Conservation (phyloP, 331 rosid genomes). For the Spiraea crenata region DNA sequence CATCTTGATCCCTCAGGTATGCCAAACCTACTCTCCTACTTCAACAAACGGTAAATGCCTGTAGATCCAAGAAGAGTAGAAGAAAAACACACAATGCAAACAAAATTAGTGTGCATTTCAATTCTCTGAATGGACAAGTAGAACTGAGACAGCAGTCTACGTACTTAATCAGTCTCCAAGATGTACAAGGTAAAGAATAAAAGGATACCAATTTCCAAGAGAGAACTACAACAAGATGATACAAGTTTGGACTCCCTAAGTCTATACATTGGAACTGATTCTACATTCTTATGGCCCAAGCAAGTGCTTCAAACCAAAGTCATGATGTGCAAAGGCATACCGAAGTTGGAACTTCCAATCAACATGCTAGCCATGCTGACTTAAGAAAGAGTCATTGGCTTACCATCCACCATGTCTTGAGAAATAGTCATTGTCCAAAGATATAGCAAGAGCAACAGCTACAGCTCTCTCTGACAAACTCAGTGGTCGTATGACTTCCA, state of each 20-base stretch:
- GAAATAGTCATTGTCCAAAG: slow-evolving; percentile 94
- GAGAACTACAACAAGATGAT: not conserved
- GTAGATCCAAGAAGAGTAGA: slow-evolving; percentile 18
- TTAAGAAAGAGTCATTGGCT: slow-evolving; percentile 62
- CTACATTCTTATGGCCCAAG: not conserved
- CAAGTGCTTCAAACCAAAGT: not conserved
- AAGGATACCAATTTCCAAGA: not conserved
- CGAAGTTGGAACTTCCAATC: not conserved
- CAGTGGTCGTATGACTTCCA: slow-evolving; percentile 69
- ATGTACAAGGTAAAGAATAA: not conserved
- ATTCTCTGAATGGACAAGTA: not conserved
- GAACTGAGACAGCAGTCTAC: not conserved
- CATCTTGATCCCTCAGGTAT: not conserved
- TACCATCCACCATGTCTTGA: slow-evolving; percentile 96
- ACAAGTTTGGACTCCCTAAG: not conserved
- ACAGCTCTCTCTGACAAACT: slow-evolving; percentile 87
- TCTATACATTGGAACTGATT: not conserved
- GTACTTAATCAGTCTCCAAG: slow-evolving; percentile 3
- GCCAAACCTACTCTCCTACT: slow-evolving; percentile 53
- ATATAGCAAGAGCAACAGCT: slow-evolving; percentile 89
- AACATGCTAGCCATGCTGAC: slow-evolving; percentile 52
- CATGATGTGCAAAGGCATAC: not conserved
- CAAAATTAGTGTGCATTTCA: slow-evolving; percentile 24
- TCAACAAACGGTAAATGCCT: slow-evolving; percentile 81
- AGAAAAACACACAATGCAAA: not conserved